Evolutionary conservation across 2,329 filamentous ascomycete genomes (phyloP).

Genomic region (Fusarium sp.): DNA sequence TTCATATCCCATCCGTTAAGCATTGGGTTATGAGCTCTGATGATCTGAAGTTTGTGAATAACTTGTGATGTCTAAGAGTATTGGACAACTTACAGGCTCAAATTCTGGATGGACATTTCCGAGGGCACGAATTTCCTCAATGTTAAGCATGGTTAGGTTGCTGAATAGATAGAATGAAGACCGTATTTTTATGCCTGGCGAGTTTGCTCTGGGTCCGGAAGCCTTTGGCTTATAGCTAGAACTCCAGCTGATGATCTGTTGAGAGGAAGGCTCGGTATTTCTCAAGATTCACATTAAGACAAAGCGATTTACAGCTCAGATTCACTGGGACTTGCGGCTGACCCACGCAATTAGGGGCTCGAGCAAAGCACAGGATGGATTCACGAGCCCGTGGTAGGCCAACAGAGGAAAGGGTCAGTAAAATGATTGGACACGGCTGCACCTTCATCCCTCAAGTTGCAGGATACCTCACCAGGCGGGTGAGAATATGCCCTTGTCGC

Average conservation of each 20-base stretch:
- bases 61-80: not conserved
- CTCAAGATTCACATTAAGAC: not conserved
- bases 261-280: not conserved
- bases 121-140: conserved; percentile 40
- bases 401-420: not conserved
- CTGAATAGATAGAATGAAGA: too few species aligned
- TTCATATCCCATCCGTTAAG: conserved; percentile 34
- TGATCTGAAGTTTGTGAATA: conserved; percentile 15
- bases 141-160: conserved; percentile 34
- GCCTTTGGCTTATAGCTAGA: not conserved
- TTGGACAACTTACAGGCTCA: conserved; percentile 11
- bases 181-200: not conserved
- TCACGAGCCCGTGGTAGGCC: not conserved
- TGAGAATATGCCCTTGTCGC: conserved; percentile 7
- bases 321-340: not conserved
- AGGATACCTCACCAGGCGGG: not conserved
- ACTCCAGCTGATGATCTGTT: not conserved
- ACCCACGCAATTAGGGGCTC: not conserved
- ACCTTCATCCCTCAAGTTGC: not conserved
- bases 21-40: conserved; percentile 29
- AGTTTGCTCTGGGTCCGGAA: not conserved
- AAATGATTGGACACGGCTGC: conserved; percentile 5
- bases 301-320: not conserved
- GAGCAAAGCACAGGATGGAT: not conserved
- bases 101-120: conserved; percentile 32